Percentiles rank a stretch among this genome's conserved stretches.
phyloP scores from a whole-genome alignment of 2,329 filamentous ascomycete genomes.

The Emericellopsis atlantica region DNA sequence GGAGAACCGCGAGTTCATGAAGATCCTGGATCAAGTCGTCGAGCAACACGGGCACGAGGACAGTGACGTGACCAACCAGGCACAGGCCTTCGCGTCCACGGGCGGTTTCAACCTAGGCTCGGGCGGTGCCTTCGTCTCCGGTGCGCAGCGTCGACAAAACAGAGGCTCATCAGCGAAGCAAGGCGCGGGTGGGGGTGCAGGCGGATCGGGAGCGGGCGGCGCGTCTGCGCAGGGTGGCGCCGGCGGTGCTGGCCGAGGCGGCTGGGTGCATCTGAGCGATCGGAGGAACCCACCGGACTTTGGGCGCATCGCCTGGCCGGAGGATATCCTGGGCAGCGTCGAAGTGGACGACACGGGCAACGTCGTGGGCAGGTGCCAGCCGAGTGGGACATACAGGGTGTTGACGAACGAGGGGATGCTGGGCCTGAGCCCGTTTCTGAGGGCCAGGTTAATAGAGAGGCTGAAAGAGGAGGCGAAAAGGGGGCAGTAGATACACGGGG shows the following conservation, averaged over 20 bases:
- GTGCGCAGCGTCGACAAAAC: constrained; percentile 22
- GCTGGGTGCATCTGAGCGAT: constrained; percentile 55
- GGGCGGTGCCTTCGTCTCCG: constrained; percentile 36
- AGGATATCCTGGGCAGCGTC: constrained; percentile 57
- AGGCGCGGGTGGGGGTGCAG: constrained; percentile 25
- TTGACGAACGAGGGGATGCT: constrained; percentile 56
- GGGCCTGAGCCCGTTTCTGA: constrained; percentile 39
- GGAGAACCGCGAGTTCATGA: constrained; percentile 46
- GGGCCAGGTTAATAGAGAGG: constrained; percentile 35
- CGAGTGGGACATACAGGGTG: constrained; percentile 50
- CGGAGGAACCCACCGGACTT: constrained; percentile 51
- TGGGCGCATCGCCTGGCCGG: constrained; percentile 55
- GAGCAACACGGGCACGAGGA: constrained; percentile 42
- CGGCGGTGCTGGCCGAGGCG: constrained; percentile 45
- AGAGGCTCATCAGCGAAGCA: constrained; percentile 18
- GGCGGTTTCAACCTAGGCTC: constrained; percentile 40
- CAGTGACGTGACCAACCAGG: constrained; percentile 40
- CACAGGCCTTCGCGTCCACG: constrained; percentile 45
- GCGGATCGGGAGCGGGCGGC: constrained; percentile 36
- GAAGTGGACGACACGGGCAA: constrained; percentile 46
- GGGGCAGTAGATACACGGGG: constrained; percentile 5
- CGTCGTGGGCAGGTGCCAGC: constrained; percentile 44
- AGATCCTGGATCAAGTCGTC: constrained; percentile 45
- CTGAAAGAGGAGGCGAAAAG: constrained; percentile 33
- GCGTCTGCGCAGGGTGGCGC: constrained; percentile 49